A percentile compares a stretch with the other conserved stretches of the same genome.
Evolutionary conservation across 2,329 filamentous ascomycete genomes (phyloP).

Genomic region (Neoascochyta sp.): DNA sequence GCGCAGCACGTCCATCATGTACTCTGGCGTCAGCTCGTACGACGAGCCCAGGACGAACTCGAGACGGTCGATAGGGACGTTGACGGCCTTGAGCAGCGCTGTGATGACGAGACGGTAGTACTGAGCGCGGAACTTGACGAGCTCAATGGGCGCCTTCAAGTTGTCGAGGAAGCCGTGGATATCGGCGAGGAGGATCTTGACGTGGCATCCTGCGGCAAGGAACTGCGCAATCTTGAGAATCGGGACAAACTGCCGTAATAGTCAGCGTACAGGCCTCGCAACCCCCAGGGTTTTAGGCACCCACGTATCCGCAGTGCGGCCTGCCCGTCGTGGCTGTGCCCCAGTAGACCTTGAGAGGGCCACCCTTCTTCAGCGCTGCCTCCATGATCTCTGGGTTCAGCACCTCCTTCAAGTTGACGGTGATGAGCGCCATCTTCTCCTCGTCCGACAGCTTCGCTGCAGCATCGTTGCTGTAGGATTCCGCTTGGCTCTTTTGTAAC

Average conservation of each 20-base stretch:
- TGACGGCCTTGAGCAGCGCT: conserved; percentile 69
- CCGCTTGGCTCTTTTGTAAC: conserved; percentile 22
- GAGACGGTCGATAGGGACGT: conserved; percentile 73
- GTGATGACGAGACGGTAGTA: conserved; percentile 81
- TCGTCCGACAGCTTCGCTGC: conserved; percentile 42
- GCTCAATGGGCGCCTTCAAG: conserved; percentile 81
- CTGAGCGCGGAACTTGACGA: conserved; percentile 74
- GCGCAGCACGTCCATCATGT: conserved; percentile 86
- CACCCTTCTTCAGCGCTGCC: conserved; percentile 61
- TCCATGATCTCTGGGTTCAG: conserved; percentile 83
- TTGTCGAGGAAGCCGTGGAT: conserved; percentile 74
- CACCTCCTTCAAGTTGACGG: conserved; percentile 74
- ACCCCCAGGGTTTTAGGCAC: conserved; percentile 3
- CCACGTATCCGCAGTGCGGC: conserved; percentile 78
- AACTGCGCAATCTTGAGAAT: conserved; percentile 88
- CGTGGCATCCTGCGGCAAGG: conserved; percentile 76
- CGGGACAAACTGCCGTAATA: conserved; percentile 60
- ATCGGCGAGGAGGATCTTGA: conserved; percentile 67
- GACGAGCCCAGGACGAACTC: conserved; percentile 79
- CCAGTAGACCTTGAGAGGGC: conserved; percentile 80
- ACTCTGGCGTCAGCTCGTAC: conserved; percentile 67
- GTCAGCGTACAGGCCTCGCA: conserved; percentile 6
- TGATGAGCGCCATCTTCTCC: conserved; percentile 72
- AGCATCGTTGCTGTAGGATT: conserved; percentile 15
- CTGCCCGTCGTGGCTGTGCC: conserved; percentile 82